Evolutionary conservation across 2,329 filamentous ascomycete genomes (phyloP), one percentile per base, ranked within the genome.

Genomic region (Botrytis deweyae): DNA sequence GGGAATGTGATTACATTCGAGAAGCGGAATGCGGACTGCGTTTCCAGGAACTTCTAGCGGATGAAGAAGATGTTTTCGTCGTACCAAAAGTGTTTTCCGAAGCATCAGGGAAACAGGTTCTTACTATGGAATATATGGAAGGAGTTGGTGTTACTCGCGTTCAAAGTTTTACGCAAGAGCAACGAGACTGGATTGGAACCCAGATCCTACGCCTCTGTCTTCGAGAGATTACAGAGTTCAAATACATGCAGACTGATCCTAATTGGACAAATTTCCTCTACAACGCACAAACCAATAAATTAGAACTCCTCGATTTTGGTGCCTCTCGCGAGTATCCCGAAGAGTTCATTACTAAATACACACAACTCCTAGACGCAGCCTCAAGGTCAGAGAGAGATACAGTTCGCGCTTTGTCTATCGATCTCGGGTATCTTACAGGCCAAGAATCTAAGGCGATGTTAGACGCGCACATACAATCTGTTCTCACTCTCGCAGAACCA

Each of bases 181-280:
- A 98, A 82, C 90, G 92, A 75, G 94, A 99, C 84, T 98, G 95
- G 93, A 97, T 99, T 80, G 96, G 96, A 71, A 96, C 94, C 0
- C 93, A 98, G 80, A 93, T 98, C 77, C 88, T 98, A 70, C 92
- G 94, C 6, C 90, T 99, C 18, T 98, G 94, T 81, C 88, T 98
- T 58, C 91, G 95, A 74, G 96, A 98, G 84, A 95, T 98, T 78
- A 91, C 91, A 76, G 94, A 97, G 83, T 98, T 98, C 88, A 91
- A 88, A 75, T 98, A 97, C 85, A 99, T 99, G 96, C 96, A 99
- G 84, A 99, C 96, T 8, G 96, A 99, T 81, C 96, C 96, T 59
- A 99, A 99, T 86, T 99, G 96, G 96, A 98, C 95, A 49, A 99
- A 99, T 83, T 99, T 99, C 83, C 87, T 98, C 33, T 99, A 94